Percentiles rank a stretch among this genome's conserved stretches.
Evolutionary conservation across 176 grass and related monocot genomes (phyloP).

Genomic region (Olyra latifolia): DNA sequence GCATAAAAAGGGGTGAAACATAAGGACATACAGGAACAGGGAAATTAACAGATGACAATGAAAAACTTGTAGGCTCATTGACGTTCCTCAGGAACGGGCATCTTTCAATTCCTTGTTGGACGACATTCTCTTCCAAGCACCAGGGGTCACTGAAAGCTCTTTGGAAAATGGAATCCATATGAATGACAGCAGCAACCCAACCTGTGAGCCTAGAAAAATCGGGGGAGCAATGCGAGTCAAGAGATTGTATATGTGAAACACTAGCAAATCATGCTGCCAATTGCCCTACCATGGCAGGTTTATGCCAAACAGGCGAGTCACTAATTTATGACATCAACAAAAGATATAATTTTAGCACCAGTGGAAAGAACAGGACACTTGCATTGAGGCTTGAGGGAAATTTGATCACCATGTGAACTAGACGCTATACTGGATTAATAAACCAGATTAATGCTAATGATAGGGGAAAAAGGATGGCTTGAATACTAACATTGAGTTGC

Average conservation of each 20-base stretch:
- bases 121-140: conserved; percentile 49
- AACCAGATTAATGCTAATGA: background rate
- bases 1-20: background rate
- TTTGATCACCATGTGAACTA: background rate
- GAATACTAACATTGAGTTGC: conserved; percentile 1
- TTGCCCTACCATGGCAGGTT: background rate
- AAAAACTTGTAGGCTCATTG: conserved; percentile 85
- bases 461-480: background rate
- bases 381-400: background rate
- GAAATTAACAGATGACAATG: conserved; percentile 56
- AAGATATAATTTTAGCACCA: background rate
- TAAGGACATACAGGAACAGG: conserved; percentile 57
- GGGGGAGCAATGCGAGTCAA: conserved; percentile 6
- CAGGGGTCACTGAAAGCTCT: conserved; percentile 39
- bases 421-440: background rate
- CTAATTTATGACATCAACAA: background rate
- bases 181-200: conserved; percentile 1
- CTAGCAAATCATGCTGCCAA: background rate
- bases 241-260: background rate
- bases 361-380: background rate
- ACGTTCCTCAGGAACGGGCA: conserved; percentile 98
- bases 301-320: background rate
- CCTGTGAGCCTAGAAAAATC: conserved; percentile 39
- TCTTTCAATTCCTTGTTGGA: conserved; percentile 69
- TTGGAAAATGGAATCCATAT: conserved; percentile 67